Evolutionary conservation across 1,284 basidiomycete genomes (phyloP).

Genomic region (Microbotryomycetes sp.): DNA sequence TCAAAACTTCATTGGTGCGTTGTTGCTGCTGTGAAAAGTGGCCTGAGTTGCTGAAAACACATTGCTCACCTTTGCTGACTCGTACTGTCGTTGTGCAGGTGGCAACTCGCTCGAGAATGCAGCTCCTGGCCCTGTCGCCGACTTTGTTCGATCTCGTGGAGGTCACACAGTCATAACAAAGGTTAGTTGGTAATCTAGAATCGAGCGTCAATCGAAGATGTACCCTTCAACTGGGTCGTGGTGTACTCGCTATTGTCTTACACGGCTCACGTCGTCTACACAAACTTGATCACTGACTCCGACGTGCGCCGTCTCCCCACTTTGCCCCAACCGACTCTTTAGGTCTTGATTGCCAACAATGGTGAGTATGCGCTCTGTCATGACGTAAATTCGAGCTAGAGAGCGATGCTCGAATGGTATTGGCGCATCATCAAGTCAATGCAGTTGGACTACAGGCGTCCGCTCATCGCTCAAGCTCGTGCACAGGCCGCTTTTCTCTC

Average conservation of each 20-base stretch:
- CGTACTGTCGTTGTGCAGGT: conserved; percentile 61
- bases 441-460: no score
- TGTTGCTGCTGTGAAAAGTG: background rate
- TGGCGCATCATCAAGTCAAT: no score
- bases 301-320: conserved; percentile 1
- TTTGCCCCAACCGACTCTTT: conserved; percentile 7
- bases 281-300: background rate
- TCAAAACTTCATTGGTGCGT: conserved; percentile 73
- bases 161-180: conserved; percentile 99
- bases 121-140: conserved; percentile 67
- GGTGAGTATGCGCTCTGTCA: conserved; percentile 51
- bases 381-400: no score
- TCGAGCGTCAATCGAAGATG: background rate
- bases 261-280: background rate
- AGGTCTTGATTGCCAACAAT: conserved; percentile 96
- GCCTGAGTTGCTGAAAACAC: no score
- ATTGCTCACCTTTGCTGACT: background rate
- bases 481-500: no score
- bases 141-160: conserved; percentile 86
- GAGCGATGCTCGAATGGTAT: no score
- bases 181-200: no score
- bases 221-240: no score
- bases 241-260: no score
- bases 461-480: no score
- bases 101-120: conserved; percentile 86